A percentile compares a stretch with the other conserved stretches of the same genome.
phyloP scores from a whole-genome alignment of 176 grass and related monocot species.

The Aegilops bicornis region DNA sequence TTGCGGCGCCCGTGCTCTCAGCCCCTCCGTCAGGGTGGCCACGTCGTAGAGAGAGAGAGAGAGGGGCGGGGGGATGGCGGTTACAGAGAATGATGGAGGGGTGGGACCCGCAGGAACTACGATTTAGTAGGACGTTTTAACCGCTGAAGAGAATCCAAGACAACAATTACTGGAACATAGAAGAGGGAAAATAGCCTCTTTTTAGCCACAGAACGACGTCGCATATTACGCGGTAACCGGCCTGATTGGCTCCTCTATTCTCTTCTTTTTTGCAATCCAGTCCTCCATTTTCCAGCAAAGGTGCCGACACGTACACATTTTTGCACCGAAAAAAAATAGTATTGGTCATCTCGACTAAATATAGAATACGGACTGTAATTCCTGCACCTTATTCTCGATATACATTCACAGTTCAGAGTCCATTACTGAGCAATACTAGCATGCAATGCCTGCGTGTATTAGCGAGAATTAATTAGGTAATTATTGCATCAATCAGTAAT shows the following conservation, averaged over 20 bases:
- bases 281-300: not conserved
- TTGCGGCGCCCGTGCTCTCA: not conserved
- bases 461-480: not conserved
- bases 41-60: not conserved
- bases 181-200: not conserved
- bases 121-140: slow-evolving; percentile 17
- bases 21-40: not conserved
- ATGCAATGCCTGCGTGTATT: not conserved
- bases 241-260: not conserved
- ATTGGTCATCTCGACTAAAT: not conserved
- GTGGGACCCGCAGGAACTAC: slow-evolving; percentile 3
- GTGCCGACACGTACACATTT: not conserved
- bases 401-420: not conserved
- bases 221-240: not conserved
- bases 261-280: not conserved
- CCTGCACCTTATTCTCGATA: too few relatives aligned
- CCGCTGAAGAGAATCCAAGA: slow-evolving; percentile 27
- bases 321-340: too few relatives aligned
- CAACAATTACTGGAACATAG: not conserved
- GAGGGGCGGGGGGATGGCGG: too few relatives aligned
- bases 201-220: not conserved
- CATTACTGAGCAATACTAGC: not conserved
- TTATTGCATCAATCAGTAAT: not conserved
- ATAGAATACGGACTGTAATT: not conserved
- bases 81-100: not conserved